Evolutionary conservation across 2,329 filamentous ascomycete species (phyloP).

Genomic region (Clarireedia paspali): DNA sequence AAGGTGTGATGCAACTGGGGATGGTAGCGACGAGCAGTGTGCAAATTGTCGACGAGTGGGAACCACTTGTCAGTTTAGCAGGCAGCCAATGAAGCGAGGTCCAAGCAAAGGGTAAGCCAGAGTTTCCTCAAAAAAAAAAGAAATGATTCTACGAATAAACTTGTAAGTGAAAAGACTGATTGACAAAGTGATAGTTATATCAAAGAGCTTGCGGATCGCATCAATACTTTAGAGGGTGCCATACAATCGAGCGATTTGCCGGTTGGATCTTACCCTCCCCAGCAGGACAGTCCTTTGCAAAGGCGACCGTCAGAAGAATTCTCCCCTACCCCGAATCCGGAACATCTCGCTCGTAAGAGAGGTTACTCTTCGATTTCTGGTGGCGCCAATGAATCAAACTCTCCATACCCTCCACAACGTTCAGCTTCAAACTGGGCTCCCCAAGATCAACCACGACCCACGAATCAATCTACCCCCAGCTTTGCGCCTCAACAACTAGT

Average conservation of each 20-base stretch:
- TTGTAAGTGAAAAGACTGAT: constrained; percentile 12
- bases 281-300: constrained; percentile 32
- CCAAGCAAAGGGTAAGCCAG: constrained; percentile 71
- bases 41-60: constrained; percentile 72
- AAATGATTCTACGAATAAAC: neutral
- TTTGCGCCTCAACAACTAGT: constrained; percentile 14
- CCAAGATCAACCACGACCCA: constrained; percentile 13
- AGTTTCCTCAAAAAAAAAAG: neutral
- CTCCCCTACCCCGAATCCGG: constrained; percentile 40
- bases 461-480: constrained; percentile 15
- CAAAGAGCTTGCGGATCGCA: constrained; percentile 79
- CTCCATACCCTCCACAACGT: constrained; percentile 32
- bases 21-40: constrained; percentile 66
- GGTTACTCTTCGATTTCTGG: constrained; percentile 41
- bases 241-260: constrained; percentile 40
- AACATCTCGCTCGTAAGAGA: constrained; percentile 35
- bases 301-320: constrained; percentile 43
- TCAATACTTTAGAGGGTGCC: constrained; percentile 75
- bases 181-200: constrained; percentile 56
- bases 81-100: constrained; percentile 80
- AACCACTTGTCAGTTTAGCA: constrained; percentile 76
- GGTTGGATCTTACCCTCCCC: constrained; percentile 31
- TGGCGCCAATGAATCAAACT: constrained; percentile 31
- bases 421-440: constrained; percentile 18
- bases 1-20: constrained; percentile 74